Evolutionary conservation across 2,329 filamentous ascomycete species (phyloP), one percentile per base, ranked within the genome.

Genomic region (Phialophora tarda): DNA sequence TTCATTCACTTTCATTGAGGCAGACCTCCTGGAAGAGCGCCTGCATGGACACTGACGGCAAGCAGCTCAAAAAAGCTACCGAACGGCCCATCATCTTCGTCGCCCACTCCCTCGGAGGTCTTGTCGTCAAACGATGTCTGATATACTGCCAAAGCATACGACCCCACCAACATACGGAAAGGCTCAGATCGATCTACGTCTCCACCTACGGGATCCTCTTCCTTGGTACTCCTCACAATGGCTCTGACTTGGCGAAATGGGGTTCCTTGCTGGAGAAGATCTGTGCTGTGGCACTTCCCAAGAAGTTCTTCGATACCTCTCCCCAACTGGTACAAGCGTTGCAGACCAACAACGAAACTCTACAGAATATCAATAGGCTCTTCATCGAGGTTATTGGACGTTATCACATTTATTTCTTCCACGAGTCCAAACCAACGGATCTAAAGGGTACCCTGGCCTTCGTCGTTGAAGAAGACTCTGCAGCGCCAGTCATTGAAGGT

Each of bases 171-270:
- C 83, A 86, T 71, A 84, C 88, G 44, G 86, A 91, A 67, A 84
- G 89, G 63, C 83, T 87, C 41, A 85, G 89, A 23, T 89, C 88
- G 11, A 86, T 92, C 60, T 92, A 85, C 71, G 84, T 92, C 10
- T 92, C 89, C 0, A 93, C 91, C 0, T 93, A 89, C 73, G 91
- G 88, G 26, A 86, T 93, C 64, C 82, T 93, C 38, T 93, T 93
- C 75, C 82, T 93, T 30, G 91, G 90, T 14, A 93, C 91, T 14
- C 91, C 91, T 6, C 91, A 93, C 75, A 86, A 84, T 21, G 90
- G 90, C 8, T 87, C 89, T 1, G 88, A 88, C 69, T 78, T 88
- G 1, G 90, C 89, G 1, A 84, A 85, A 72, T 91, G 89, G 89
- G 89, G 86, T 0, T 78, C 84, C 11, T 79, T 90, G 62, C 78